phyloP scores from a whole-genome alignment of 2,329 filamentous ascomycete genomes.

The Penicillium psychrosexuale region DNA sequence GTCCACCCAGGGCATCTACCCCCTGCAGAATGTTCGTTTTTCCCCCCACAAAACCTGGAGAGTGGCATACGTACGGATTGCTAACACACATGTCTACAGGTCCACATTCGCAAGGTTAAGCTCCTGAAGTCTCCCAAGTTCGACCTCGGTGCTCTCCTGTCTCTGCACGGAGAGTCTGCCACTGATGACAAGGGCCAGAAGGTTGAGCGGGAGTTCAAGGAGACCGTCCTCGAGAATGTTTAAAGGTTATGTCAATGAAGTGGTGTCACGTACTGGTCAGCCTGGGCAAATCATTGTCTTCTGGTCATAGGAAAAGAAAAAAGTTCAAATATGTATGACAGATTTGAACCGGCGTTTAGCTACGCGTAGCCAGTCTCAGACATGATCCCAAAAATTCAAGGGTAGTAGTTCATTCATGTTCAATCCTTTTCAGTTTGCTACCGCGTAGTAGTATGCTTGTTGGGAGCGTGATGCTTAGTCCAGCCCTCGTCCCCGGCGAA shows the following conservation, averaged over 20 bases:
- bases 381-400: conserved; percentile 13
- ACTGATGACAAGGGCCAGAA: conserved; percentile 97
- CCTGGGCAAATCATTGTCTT: conserved; percentile 25
- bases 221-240: conserved; percentile 89
- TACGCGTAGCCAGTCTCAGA: conserved; percentile 12
- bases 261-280: conserved; percentile 75
- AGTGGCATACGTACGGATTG: neutral
- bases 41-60: neutral
- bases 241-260: conserved; percentile 69
- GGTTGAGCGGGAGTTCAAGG: conserved; percentile 99
- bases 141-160: conserved; percentile 92
- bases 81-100: conserved; percentile 55
- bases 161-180: conserved; percentile 94
- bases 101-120: conserved; percentile 99
- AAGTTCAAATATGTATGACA: conserved; percentile 29
- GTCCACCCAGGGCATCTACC: conserved; percentile 98
- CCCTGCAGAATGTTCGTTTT: conserved; percentile 86
- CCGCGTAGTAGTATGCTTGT: neutral
- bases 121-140: conserved; percentile 98
- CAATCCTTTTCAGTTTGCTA: neutral
- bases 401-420: conserved; percentile 13
- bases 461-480: neutral
- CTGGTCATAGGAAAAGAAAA: conserved; percentile 28
- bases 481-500: neutral
- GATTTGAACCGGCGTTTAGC: conserved; percentile 13